Evolutionary conservation across 768 basidiomycete species (phyloP).

Genomic region (Jaapia argillacea): DNA sequence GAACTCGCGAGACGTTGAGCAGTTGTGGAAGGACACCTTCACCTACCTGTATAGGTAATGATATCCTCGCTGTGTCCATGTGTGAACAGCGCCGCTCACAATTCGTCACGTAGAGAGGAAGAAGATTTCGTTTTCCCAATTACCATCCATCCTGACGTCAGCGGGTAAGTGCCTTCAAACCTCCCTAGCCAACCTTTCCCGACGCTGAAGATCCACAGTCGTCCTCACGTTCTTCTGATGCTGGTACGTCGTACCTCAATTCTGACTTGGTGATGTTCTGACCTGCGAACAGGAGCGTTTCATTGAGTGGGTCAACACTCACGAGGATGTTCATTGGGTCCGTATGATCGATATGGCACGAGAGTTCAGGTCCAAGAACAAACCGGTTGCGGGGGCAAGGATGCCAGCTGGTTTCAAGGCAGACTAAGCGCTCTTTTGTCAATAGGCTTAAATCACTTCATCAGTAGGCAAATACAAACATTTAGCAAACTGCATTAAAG

Average conservation of each 20-base stretch:
- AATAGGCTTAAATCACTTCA: no score
- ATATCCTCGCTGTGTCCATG: not conserved
- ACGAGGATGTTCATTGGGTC: conserved; percentile 62
- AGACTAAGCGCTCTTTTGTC: no score
- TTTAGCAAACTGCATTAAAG: no score
- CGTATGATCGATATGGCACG: conserved; percentile 59
- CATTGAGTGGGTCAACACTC: conserved; percentile 66
- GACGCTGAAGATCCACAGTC: conserved; percentile 21
- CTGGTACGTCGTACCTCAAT: conserved; percentile 30
- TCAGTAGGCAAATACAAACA: no score
- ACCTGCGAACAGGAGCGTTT: conserved; percentile 42
- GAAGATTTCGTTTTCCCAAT: conserved; percentile 64
- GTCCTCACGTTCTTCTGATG: conserved; percentile 67
- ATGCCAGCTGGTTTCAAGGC: conserved; percentile 40
- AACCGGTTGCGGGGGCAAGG: conserved; percentile 35
- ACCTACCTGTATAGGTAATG: conserved; percentile 51
- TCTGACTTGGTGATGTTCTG: not conserved
- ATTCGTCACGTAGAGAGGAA: conserved; percentile 33
- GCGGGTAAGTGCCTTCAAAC: conserved; percentile 34
- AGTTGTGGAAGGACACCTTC: conserved; percentile 72
- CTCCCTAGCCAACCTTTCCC: conserved; percentile 1
- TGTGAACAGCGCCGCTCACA: not conserved
- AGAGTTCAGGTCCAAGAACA: conserved; percentile 45
- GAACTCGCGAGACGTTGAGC: conserved; percentile 53
- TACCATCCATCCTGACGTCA: conserved; percentile 73